phyloP scores from a whole-genome alignment of 768 basidiomycete genomes.

The Asterophora lycoperdoides region DNA sequence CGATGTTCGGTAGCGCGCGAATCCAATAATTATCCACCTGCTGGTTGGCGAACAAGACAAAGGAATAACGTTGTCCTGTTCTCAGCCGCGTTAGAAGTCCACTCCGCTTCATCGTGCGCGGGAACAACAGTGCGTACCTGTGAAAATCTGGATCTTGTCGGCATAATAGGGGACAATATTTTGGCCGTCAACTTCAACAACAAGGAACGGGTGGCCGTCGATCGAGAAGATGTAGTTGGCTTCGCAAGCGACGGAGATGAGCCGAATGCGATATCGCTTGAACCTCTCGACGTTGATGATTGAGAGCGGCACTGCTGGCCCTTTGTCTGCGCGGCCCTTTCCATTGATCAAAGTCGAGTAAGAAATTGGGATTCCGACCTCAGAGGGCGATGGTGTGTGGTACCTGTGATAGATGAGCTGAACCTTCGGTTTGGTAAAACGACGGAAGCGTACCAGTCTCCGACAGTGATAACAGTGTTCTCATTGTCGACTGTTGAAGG shows the following conservation, averaged over 20 bases:
- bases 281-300: constrained; percentile 33
- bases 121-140: constrained; percentile 14
- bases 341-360: constrained; percentile 42
- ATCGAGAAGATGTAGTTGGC: constrained; percentile 24
- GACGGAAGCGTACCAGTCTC: constrained; percentile 33
- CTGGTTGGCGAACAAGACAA: constrained; percentile 32
- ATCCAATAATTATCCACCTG: constrained; percentile 31
- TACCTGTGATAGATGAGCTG: constrained; percentile 8
- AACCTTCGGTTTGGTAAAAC: background rate
- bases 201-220: constrained; percentile 13
- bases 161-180: constrained; percentile 23
- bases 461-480: constrained; percentile 36
- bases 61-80: constrained; percentile 40
- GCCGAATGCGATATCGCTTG: constrained; percentile 44
- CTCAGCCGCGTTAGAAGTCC: background rate
- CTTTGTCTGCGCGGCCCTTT: constrained; percentile 31
- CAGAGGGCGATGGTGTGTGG: constrained; percentile 14
- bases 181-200: constrained; percentile 34
- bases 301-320: constrained; percentile 29
- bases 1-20: constrained; percentile 16
- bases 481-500: constrained; percentile 2
- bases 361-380: constrained; percentile 16
- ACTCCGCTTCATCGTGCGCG: constrained; percentile 11
- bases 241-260: constrained; percentile 41
- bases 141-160: constrained; percentile 27